phyloP scores from a whole-genome alignment of 495 filamentous ascomycete species.

The Xylaria telfairii region DNA sequence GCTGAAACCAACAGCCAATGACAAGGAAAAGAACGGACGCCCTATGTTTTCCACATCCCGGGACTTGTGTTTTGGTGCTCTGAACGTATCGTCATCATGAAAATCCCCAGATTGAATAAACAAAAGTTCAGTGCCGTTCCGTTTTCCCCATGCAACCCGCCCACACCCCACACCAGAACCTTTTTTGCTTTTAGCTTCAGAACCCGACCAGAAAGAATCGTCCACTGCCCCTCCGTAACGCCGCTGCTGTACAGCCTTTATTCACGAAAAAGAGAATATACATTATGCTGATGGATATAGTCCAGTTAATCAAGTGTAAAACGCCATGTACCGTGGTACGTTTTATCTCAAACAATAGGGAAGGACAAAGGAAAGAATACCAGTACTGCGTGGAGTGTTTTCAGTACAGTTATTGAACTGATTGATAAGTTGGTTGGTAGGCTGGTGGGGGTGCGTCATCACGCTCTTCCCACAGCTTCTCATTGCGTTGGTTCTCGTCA shows the following conservation, averaged over 20 bases:
- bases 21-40: not conserved
- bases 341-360: slow-evolving; percentile 29
- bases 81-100: not conserved
- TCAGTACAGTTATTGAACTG: slow-evolving; percentile 40
- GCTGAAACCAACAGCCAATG: slow-evolving; percentile 14
- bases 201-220: slow-evolving; percentile 20
- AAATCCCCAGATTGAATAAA: no score
- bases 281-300: slow-evolving; percentile 33
- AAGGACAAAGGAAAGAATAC: slow-evolving; percentile 34
- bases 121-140: no score
- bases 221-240: slow-evolving; percentile 26
- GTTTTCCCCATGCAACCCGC: slow-evolving; percentile 11
- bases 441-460: slow-evolving; percentile 68
- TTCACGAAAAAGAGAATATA: slow-evolving; percentile 27
- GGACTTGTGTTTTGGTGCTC: not conserved
- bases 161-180: slow-evolving; percentile 1
- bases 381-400: slow-evolving; percentile 17
- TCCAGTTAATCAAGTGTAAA: slow-evolving; percentile 26
- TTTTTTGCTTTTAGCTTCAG: not conserved
- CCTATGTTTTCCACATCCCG: not conserved
- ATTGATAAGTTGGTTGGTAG: slow-evolving; percentile 64
- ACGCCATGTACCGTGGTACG: slow-evolving; percentile 37
- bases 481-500: slow-evolving; percentile 63
- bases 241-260: slow-evolving; percentile 36
- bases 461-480: slow-evolving; percentile 52